These are phyloP conservation scores for Ambrosiella xylebori DNA, from an alignment of 2,329 filamentous ascomycete species.

Conservation along the genomic window DNA sequence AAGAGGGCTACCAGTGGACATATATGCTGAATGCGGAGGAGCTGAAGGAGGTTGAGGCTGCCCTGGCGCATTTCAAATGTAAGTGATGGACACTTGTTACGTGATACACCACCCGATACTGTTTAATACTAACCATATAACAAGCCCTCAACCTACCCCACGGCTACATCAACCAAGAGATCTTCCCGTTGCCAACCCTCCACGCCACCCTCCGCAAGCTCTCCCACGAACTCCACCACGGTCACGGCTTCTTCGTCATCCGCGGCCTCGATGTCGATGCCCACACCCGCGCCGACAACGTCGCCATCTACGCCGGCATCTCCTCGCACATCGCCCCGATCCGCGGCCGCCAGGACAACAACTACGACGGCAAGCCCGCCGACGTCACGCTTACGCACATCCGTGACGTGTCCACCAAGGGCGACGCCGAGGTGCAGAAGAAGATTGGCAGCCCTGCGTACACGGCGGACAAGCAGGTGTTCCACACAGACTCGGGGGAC, in stretches of 20 bases:
- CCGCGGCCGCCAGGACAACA: conserved; percentile 35
- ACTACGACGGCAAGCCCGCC: conserved; percentile 22
- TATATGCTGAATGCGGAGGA: conserved; percentile 5
- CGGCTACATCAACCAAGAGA: conserved; percentile 3
- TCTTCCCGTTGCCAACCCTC: conserved; percentile 35
- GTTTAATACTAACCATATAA: neutral
- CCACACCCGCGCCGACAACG: conserved; percentile 37
- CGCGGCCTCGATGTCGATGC: conserved; percentile 36
- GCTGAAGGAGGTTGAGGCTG: conserved; percentile 10
- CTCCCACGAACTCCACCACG: conserved; percentile 33
- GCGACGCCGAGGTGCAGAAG: conserved; percentile 6
- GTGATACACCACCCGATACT: neutral
- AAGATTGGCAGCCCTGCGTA: conserved; percentile 8
- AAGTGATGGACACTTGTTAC: neutral
- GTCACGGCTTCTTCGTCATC: conserved; percentile 44
- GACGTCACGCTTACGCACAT: conserved; percentile 39
- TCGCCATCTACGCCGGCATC: conserved; percentile 42
- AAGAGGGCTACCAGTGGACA: conserved; percentile 6
- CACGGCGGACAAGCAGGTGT: conserved; percentile 28
- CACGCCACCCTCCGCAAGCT: conserved; percentile 29
- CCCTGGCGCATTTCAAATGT: conserved; percentile 11
- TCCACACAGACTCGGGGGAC: conserved; percentile 40
- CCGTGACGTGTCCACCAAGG: conserved; percentile 20
- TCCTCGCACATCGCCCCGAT: conserved; percentile 38
- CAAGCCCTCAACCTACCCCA: conserved; percentile 2